Conservation (phyloP, 768 basidiomycete species). For the Epithele typhae region DNA sequence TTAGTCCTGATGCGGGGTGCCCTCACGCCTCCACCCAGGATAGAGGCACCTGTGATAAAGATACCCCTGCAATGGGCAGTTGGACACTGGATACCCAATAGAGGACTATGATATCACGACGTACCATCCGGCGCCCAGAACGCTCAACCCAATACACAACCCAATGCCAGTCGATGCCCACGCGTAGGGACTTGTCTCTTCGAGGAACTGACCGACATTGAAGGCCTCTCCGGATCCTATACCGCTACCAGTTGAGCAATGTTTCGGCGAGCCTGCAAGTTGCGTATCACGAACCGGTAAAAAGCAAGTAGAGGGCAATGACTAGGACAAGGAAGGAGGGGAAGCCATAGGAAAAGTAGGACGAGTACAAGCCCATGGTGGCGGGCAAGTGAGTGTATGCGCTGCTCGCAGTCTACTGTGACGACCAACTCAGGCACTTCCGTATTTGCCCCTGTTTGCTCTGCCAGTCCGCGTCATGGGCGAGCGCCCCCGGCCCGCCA, state of each 20-base stretch:
- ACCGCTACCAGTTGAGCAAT: no score
- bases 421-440: conserved; percentile 3
- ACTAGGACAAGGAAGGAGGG: conserved; percentile 58
- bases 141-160: conserved; percentile 89
- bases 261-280: no score
- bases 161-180: conserved; percentile 92
- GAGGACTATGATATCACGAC: conserved; percentile 33
- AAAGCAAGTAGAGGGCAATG: conserved; percentile 82
- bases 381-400: conserved; percentile 8
- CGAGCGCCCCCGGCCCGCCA: no score
- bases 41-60: conserved; percentile 94
- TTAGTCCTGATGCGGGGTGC: conserved; percentile 94
- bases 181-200: conserved; percentile 89
- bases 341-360: conserved; percentile 66
- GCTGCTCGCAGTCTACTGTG: conserved; percentile 10
- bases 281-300: conserved; percentile 70
- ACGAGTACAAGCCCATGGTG: conserved; percentile 29
- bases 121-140: conserved; percentile 93
- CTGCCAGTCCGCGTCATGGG: no score
- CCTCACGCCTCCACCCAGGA: conserved; percentile 92
- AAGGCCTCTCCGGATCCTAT: conserved; percentile 86
- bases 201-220: conserved; percentile 91
- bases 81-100: background rate
- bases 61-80: conserved; percentile 70
- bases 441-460: conserved; percentile 6